A percentile compares a stretch with the other conserved stretches of the same genome.
These are phyloP conservation scores for Paracamarosporium sp. DNA, from an alignment of 2,329 filamentous ascomycete genomes.

Conservation along the genomic window DNA sequence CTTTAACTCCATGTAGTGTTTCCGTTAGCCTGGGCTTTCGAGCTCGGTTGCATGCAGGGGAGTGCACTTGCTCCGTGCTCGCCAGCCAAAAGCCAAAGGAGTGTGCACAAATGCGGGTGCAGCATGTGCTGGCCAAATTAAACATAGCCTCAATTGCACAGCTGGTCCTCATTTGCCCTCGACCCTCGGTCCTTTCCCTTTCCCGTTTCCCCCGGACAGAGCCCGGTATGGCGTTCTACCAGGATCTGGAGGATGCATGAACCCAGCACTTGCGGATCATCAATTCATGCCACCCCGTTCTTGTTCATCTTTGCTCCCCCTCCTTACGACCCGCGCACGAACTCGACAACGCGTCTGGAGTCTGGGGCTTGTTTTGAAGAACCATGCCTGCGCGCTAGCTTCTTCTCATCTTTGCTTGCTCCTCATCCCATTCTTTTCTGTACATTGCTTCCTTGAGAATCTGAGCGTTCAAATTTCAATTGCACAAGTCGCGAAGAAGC, in stretches of 20 bases:
- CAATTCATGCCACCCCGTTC: conserved; percentile 37
- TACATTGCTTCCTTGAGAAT: conserved; percentile 1
- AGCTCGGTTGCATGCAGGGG: conserved; percentile 31
- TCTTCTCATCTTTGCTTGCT: conserved; percentile 11
- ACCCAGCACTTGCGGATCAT: conserved; percentile 29
- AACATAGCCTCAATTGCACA: conserved; percentile 29
- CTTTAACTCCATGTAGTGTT: conserved; percentile 17
- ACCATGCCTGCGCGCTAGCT: conserved; percentile 13
- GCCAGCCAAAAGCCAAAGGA: conserved; percentile 20
- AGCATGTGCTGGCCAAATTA: conserved; percentile 39
- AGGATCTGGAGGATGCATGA: conserved; percentile 34
- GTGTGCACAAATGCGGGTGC: conserved; percentile 39
- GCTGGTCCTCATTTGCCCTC: conserved; percentile 35
- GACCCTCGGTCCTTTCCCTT: conserved; percentile 15
- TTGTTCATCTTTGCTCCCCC: conserved; percentile 23
- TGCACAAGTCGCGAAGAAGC: conserved; percentile 9
- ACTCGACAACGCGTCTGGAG: conserved; percentile 29
- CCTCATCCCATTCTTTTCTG: conserved; percentile 9
- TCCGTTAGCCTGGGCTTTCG: conserved; percentile 22
- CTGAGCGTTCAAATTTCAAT: conserved; percentile 12
- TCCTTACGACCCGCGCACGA: conserved; percentile 33
- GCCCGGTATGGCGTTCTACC: conserved; percentile 36
- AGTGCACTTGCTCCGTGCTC: conserved; percentile 27
- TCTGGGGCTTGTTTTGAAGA: conserved; percentile 16
- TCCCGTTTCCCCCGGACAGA: conserved; percentile 35